A percentile compares a stretch with the other conserved stretches of the same genome.
Evolutionary conservation across 805 yeast genomes (phyloP).

Genomic region (Clavispora phyllophila): DNA sequence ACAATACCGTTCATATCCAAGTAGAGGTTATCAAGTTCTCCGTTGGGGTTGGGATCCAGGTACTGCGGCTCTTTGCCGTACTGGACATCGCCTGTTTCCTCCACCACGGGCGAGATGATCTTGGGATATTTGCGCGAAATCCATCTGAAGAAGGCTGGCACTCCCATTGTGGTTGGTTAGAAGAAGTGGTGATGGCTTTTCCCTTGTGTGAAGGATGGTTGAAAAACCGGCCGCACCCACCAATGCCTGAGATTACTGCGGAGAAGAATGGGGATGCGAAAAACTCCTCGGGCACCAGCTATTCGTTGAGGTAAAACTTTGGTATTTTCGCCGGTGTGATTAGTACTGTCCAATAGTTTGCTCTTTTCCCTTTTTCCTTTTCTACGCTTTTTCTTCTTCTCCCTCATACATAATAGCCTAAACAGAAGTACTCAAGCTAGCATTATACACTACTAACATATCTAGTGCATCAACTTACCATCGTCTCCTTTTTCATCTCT

Average conservation of each 20-base stretch:
- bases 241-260: too few species aligned
- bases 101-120: constrained; percentile 84
- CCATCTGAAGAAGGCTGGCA: constrained; percentile 98
- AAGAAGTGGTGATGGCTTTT: neutral
- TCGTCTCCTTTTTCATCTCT: constrained; percentile 5
- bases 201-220: neutral
- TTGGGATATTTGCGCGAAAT: constrained; percentile 88
- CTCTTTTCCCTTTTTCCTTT: too few species aligned
- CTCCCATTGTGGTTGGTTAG: constrained; percentile 61
- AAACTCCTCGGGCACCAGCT: too few species aligned
- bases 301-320: too few species aligned
- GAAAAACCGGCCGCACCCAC: neutral
- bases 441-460: neutral
- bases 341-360: too few species aligned
- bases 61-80: constrained; percentile 37
- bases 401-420: too few species aligned
- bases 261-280: too few species aligned
- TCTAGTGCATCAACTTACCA: constrained; percentile 5
- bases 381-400: neutral
- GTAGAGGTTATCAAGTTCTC: constrained; percentile 89
- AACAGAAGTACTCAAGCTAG: too few species aligned
- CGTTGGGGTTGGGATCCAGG: constrained; percentile 82
- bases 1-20: constrained; percentile 99
- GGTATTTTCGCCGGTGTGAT: too few species aligned
- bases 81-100: constrained; percentile 54